Base-by-base conservation (phyloP, 352 stramenopile species). In the Blastocystis sp. region DNA sequence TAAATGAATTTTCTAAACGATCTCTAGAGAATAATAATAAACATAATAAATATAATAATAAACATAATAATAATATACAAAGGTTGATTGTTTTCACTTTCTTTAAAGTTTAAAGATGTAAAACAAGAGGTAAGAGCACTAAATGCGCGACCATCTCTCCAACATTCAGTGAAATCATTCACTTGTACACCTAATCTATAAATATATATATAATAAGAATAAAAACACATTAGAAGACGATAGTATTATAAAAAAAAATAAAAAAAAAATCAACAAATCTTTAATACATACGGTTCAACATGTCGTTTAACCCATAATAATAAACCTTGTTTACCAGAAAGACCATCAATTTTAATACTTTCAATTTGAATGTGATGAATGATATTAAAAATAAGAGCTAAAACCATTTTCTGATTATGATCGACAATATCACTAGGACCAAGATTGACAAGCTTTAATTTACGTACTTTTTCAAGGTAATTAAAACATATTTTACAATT, bases 231-330 rank as follows among this genome's bases (percentile, higher is more conserved):
- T n/a, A n/a, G n/a, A n/a, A n/a, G n/a, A n/a, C n/a, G n/a, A n/a
- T n/a, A n/a, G n/a, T n/a, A n/a, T n/a, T n/a, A n/a, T n/a, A n/a
- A n/a, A n/a, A n/a, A n/a, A n/a, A n/a, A n/a, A n/a, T n/a, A n/a
- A n/a, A n/a, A n/a, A n/a, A n/a, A n/a, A n/a, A n/a, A n/a, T n/a
- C n/a, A n/a, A n/a, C n/a, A n/a, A n/a, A n/a, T n/a, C 36, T 9
- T 27, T 4, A 4, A 43, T 4, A 9, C 36, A 4, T 10, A 43
- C 36, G 49, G 49, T 19, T 59, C 49, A 27, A 59, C 49, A 28
- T 59, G 49, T 16, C 49, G 49, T 21, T 59, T 59, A 24, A 59
- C 49, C 49, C 49, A 59, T 4, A 59, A 40, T 13, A 59, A 40
- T 2, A 59, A 19, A 59, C 49, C 49, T 21, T 59, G 49, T 40